Evolutionary conservation across 192 early-diverging fungal genomes (phyloP).

Genomic region (Piromyces sp.): DNA sequence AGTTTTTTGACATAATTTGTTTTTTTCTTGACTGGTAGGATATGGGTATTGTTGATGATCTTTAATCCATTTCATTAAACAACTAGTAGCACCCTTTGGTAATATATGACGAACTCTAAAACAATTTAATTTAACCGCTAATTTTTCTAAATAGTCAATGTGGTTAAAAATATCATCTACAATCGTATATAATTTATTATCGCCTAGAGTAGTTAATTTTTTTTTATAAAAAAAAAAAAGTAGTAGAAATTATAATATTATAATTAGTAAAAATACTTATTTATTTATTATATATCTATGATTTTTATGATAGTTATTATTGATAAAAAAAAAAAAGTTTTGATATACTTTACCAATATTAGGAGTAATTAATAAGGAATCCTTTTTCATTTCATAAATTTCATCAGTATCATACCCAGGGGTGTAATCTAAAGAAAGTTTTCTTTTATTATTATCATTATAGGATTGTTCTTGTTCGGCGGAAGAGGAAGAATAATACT

Average conservation of each 20-base stretch:
- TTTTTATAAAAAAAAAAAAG: too few relatives aligned
- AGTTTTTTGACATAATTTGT: neutral
- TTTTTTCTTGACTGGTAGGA: neutral
- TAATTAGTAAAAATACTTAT: too few relatives aligned
- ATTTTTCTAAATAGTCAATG: neutral
- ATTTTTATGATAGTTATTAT: too few relatives aligned
- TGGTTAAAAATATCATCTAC: neutral
- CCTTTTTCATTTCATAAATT: neutral
- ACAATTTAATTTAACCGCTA: neutral
- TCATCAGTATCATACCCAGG: neutral
- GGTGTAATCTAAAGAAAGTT: neutral
- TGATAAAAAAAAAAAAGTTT: too few relatives aligned
- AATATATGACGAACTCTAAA: neutral
- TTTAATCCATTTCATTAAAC: neutral
- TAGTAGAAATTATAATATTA: too few relatives aligned
- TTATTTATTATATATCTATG: too few relatives aligned
- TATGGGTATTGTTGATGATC: neutral
- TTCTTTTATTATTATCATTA: neutral
- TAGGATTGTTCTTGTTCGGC: too few relatives aligned
- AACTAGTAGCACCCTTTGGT: neutral
- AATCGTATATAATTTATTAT: neutral
- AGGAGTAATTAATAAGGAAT: neutral
- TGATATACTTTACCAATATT: neutral
- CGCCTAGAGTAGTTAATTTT: neutral
- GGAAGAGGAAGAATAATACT: too few relatives aligned